These are phyloP conservation scores for Xylaria arbuscula DNA, from an alignment of 2,329 filamentous ascomycete species.

Conservation along the genomic window DNA sequence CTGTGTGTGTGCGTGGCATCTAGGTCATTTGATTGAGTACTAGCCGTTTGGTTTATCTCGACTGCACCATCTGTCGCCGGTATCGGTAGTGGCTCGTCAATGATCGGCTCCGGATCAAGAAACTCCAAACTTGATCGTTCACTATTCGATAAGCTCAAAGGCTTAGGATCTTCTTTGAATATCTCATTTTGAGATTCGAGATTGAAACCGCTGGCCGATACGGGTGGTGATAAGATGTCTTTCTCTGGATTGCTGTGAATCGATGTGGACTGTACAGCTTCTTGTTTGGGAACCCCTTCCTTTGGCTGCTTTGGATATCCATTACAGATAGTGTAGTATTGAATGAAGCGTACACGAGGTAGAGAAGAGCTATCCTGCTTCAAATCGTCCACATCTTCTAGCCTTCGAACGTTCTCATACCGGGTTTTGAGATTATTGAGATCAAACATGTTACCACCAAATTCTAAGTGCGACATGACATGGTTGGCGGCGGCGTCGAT, in stretches of 20 bases:
- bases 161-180: constrained; percentile 5
- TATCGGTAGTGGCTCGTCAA: constrained; percentile 39
- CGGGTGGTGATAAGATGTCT: constrained; percentile 52
- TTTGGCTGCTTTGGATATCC: constrained; percentile 71
- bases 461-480: constrained; percentile 83
- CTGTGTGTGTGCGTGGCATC: background rate
- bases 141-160: constrained; percentile 33
- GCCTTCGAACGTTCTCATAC: constrained; percentile 74
- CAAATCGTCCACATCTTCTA: constrained; percentile 77
- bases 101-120: constrained; percentile 45
- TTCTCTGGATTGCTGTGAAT: constrained; percentile 29
- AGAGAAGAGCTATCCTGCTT: constrained; percentile 48
- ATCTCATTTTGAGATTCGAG: constrained; percentile 8
- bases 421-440: constrained; percentile 74
- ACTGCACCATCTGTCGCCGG: constrained; percentile 7
- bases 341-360: constrained; percentile 79
- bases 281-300: constrained; percentile 33
- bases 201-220: constrained; percentile 57
- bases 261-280: constrained; percentile 36
- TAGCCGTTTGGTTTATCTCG: background rate
- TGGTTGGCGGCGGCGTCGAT: constrained; percentile 77
- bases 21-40: background rate
- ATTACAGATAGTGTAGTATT: constrained; percentile 90
- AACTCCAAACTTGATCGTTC: constrained; percentile 43
- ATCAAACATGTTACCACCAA: constrained; percentile 83